These are phyloP conservation scores for Phellinidium pouzarii DNA, from an alignment of 1,284 basidiomycete species.

Conservation along the genomic window DNA sequence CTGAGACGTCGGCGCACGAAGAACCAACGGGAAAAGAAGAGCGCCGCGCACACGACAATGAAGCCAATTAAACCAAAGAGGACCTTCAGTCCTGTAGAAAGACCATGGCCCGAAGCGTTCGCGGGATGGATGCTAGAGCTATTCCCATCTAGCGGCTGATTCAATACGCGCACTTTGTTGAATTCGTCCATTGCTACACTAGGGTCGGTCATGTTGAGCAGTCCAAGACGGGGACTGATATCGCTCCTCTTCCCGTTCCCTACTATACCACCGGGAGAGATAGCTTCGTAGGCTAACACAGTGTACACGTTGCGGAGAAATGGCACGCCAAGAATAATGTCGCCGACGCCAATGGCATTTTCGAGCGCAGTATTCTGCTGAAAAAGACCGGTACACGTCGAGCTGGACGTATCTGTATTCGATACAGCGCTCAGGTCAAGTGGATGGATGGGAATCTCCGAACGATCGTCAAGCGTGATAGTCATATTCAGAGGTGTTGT, in stretches of 20 bases:
- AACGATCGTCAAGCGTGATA: slow-evolving; percentile 51
- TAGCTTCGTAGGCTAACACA: slow-evolving; percentile 57
- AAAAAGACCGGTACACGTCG: slow-evolving; percentile 58
- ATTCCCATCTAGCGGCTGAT: slow-evolving; percentile 39
- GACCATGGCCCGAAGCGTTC: slow-evolving; percentile 13
- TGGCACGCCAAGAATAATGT: slow-evolving; percentile 68
- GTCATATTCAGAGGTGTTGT: slow-evolving; percentile 61
- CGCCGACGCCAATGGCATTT: slow-evolving; percentile 34
- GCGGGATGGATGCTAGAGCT: slow-evolving; percentile 1
- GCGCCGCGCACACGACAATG: slow-evolving; percentile 42
- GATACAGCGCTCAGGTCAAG: slow-evolving; percentile 52
- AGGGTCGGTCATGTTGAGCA: slow-evolving; percentile 54
- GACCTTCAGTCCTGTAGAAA: slow-evolving; percentile 53
- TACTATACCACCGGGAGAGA: slow-evolving; percentile 40
- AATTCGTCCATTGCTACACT: slow-evolving; percentile 57
- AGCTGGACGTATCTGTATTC: slow-evolving; percentile 33
- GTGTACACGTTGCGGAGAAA: slow-evolving; percentile 69
- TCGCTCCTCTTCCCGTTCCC: slow-evolving; percentile 23
- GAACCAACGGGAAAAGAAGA: slow-evolving; percentile 51
- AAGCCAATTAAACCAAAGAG: slow-evolving; percentile 51
- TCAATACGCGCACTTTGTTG: slow-evolving; percentile 53
- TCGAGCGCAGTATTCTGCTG: slow-evolving; percentile 43
- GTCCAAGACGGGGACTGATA: slow-evolving; percentile 45
- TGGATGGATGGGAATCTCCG: slow-evolving; percentile 57
- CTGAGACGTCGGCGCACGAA: slow-evolving; percentile 32